Percentiles rank a stretch among this genome's conserved stretches.
These are phyloP conservation scores for Xylariaceae sp. DNA, from an alignment of 2,329 filamentous ascomycete species.

Conservation along the genomic window DNA sequence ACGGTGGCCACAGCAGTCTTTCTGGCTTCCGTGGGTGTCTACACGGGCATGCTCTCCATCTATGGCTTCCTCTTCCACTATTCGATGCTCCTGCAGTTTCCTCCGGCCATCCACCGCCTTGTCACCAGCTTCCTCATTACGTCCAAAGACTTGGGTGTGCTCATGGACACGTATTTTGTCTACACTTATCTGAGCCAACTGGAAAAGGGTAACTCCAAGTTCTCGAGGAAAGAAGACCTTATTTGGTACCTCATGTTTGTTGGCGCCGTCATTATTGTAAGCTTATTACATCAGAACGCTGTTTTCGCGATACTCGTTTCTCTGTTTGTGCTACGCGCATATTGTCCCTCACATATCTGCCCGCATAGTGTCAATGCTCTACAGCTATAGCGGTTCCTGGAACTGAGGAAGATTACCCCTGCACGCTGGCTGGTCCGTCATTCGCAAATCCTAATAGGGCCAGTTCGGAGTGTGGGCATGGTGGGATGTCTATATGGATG, in stretches of 20 bases:
- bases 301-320: slow-evolving; percentile 3
- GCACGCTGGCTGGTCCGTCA: slow-evolving; percentile 58
- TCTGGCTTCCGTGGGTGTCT: slow-evolving; percentile 58
- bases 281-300: slow-evolving; percentile 38
- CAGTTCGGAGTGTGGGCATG: slow-evolving; percentile 67
- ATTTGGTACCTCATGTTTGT: slow-evolving; percentile 79
- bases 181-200: slow-evolving; percentile 75
- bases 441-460: slow-evolving; percentile 63
- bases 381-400: slow-evolving; percentile 82
- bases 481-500: slow-evolving; percentile 73
- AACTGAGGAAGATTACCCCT: slow-evolving; percentile 79
- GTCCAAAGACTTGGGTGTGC: slow-evolving; percentile 45
- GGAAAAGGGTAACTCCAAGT: slow-evolving; percentile 69
- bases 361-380: slow-evolving; percentile 64
- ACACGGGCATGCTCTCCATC: slow-evolving; percentile 54
- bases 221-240: slow-evolving; percentile 73
- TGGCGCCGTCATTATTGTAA: slow-evolving; percentile 72
- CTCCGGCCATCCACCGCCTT: slow-evolving; percentile 46
- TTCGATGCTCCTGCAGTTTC: slow-evolving; percentile 52
- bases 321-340: slow-evolving; percentile 15
- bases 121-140: slow-evolving; percentile 44
- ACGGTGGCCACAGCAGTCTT: slow-evolving; percentile 66
- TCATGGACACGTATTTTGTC: slow-evolving; percentile 75
- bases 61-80: slow-evolving; percentile 54
- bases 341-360: slow-evolving; percentile 67